Percentiles rank a stretch among this genome's conserved stretches.
Evolutionary conservation across 2,329 filamentous ascomycete genomes (phyloP).

Genomic region (Colletotrichum falcatum): DNA sequence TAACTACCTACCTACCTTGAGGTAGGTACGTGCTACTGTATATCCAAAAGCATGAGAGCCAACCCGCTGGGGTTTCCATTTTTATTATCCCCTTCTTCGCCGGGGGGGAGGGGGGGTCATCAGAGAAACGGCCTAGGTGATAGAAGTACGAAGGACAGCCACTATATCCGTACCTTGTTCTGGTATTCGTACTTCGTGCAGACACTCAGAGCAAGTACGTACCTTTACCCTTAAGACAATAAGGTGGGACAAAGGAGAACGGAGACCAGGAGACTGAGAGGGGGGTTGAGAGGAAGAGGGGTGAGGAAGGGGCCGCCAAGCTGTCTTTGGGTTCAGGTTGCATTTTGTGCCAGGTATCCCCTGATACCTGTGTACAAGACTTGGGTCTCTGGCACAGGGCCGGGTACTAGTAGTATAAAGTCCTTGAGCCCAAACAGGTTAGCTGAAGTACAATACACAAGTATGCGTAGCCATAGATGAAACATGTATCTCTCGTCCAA

Average conservation of each 20-base stretch:
- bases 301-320: conserved; percentile 1
- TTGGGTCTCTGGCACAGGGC: not conserved
- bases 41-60: too few relatives aligned
- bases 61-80: conserved; percentile 22
- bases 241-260: not conserved
- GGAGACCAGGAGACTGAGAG: too few relatives aligned
- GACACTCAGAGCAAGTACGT: too few relatives aligned
- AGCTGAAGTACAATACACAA: not conserved
- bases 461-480: not conserved
- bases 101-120: not conserved
- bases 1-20: too few relatives aligned
- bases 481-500: conserved; percentile 14
- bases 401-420: too few relatives aligned
- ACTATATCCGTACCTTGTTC: not conserved
- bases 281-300: not conserved
- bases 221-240: not conserved
- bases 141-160: not conserved
- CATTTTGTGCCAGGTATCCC: conserved; percentile 12
- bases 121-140: not conserved
- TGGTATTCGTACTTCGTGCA: not conserved
- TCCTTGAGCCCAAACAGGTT: conserved; percentile 1
- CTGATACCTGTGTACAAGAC: not conserved
- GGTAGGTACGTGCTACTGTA: too few relatives aligned
- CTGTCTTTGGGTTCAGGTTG: conserved; percentile 19
- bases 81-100: too few relatives aligned